Conservation (phyloP, 345 rosid genomes). For the Cardiospermum halicacabum region DNA sequence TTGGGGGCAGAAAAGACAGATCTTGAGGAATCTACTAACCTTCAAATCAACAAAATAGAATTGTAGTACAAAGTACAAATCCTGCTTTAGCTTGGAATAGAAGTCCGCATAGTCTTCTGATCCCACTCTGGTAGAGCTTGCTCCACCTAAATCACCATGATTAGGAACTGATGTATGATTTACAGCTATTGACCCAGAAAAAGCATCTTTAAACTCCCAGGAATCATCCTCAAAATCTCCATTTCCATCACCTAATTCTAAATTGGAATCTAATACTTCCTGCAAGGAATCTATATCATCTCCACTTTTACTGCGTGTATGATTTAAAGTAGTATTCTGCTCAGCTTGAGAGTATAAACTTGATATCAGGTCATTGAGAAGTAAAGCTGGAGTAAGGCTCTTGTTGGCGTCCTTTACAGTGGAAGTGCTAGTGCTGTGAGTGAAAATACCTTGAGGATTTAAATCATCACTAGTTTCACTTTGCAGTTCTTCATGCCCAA, state of each 20-base stretch:
- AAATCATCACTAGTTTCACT: conserved; percentile 36
- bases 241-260: conserved; percentile 31
- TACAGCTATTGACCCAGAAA: conserved; percentile 26
- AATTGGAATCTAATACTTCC: conserved; percentile 20
- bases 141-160: conserved; percentile 27
- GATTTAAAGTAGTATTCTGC: conserved; percentile 30
- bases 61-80: conserved; percentile 39
- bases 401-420: conserved; percentile 32
- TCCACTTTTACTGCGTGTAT: conserved; percentile 26
- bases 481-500: conserved; percentile 50
- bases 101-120: conserved; percentile 39
- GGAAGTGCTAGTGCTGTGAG: conserved; percentile 19
- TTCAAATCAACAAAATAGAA: conserved; percentile 54
- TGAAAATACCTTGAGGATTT: conserved; percentile 33
- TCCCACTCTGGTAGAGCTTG: conserved; percentile 20
- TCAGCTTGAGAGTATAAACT: conserved; percentile 66
- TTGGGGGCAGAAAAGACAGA: not conserved
- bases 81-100: conserved; percentile 60
- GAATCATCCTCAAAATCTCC: conserved; percentile 58
- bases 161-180: conserved; percentile 17
- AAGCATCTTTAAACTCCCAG: conserved; percentile 70
- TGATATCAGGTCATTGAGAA: conserved; percentile 71
- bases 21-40: conserved; percentile 37
- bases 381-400: conserved; percentile 28
- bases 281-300: conserved; percentile 29